Conservation (phyloP, 495 filamentous ascomycete genomes). For the Talaromyces borbonicus region DNA sequence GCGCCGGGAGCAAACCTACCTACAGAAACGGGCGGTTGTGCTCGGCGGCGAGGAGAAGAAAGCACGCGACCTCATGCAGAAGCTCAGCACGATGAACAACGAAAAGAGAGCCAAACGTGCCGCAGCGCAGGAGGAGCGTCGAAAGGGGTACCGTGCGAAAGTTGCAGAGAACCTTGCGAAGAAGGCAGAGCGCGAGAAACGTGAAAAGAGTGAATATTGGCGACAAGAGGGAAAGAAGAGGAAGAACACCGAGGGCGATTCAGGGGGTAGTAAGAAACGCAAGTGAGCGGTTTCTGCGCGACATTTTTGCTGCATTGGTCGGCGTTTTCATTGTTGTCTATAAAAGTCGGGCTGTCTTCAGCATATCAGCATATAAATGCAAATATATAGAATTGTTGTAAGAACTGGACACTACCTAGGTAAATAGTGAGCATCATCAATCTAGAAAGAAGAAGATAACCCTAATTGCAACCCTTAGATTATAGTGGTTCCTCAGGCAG, state of each 20-base stretch:
- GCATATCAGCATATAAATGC: too few relatives aligned
- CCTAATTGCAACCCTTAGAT: too few relatives aligned
- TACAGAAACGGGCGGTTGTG: constrained; percentile 90
- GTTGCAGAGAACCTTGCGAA: constrained; percentile 67
- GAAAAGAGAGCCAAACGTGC: constrained; percentile 76
- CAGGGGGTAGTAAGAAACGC: constrained; percentile 56
- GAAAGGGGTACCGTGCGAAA: constrained; percentile 68
- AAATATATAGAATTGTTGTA: too few relatives aligned
- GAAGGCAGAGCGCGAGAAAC: constrained; percentile 72
- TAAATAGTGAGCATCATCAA: too few relatives aligned
- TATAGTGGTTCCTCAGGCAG: too few relatives aligned
- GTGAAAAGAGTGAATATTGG: constrained; percentile 91
- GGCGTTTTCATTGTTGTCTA: too few relatives aligned
- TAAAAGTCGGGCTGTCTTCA: too few relatives aligned
- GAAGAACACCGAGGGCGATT: constrained; percentile 48
- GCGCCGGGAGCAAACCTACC: constrained; percentile 74
- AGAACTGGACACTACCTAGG: background rate
- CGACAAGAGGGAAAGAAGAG: constrained; percentile 90
- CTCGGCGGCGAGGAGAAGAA: constrained; percentile 74
- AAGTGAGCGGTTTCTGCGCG: constrained; percentile 4
- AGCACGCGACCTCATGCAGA: constrained; percentile 84
- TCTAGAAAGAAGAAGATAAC: too few relatives aligned
- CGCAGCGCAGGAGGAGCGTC: constrained; percentile 76
- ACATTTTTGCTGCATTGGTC: too few relatives aligned
- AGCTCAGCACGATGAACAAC: constrained; percentile 82